These are phyloP conservation scores for Fusarium dlaminii DNA, from an alignment of 2,329 filamentous ascomycete species.

Conservation along the genomic window DNA sequence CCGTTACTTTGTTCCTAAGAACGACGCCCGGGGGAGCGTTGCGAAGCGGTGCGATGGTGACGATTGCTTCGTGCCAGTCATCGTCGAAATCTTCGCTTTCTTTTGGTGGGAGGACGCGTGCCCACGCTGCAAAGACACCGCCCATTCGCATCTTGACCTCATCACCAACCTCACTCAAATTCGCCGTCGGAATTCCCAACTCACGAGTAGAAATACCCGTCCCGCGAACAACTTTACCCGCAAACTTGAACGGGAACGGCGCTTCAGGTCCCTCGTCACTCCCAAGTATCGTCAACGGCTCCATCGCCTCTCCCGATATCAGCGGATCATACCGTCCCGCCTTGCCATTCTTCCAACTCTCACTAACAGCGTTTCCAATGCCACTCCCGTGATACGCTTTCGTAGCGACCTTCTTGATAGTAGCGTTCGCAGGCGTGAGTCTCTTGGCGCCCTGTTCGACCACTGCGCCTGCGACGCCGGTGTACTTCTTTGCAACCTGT, in stretches of 20 bases:
- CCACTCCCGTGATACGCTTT: conserved; percentile 48
- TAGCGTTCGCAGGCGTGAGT: conserved; percentile 42
- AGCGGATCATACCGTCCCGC: conserved; percentile 50
- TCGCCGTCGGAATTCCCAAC: conserved; percentile 63
- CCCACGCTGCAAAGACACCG: conserved; percentile 75
- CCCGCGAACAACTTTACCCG: conserved; percentile 58
- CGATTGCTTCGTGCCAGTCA: conserved; percentile 68
- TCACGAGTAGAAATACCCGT: conserved; percentile 52
- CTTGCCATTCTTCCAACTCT: conserved; percentile 51
- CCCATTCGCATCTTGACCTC: conserved; percentile 63
- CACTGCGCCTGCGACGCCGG: conserved; percentile 49
- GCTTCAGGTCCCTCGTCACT: conserved; percentile 60
- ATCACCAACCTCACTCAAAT: conserved; percentile 61
- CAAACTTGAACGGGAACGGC: conserved; percentile 64
- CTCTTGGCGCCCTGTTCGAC: conserved; percentile 55
- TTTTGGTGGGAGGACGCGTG: conserved; percentile 52
- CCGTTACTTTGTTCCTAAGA: conserved; percentile 59
- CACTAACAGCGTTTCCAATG: conserved; percentile 39
- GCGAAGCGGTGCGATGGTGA: conserved; percentile 64
- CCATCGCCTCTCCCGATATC: conserved; percentile 44
- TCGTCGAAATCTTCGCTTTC: conserved; percentile 46
- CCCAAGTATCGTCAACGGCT: conserved; percentile 53
- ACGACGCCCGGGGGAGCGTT: conserved; percentile 58
- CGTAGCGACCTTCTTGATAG: conserved; percentile 53
- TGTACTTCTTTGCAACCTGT: conserved; percentile 55